Conservation (phyloP, 345 rosid genomes). For the Cardamine occulta region DNA sequence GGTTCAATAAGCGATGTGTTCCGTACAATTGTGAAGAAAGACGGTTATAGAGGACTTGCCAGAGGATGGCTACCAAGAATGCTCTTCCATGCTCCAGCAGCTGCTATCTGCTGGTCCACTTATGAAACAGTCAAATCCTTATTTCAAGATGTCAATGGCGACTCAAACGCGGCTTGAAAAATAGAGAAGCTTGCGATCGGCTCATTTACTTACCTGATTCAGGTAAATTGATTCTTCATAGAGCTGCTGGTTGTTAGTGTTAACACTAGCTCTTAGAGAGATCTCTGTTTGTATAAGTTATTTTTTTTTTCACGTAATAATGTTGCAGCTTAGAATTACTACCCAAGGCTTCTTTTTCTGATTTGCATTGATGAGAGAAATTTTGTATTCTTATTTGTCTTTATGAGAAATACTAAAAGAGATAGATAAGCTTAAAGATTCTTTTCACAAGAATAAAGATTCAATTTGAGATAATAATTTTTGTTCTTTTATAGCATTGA, state of each 20-base stretch:
- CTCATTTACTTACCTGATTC: constrained; percentile 27
- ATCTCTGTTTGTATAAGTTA: constrained; percentile 28
- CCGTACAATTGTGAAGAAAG: constrained; percentile 66
- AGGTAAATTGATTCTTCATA: constrained; percentile 36
- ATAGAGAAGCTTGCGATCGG: background rate
- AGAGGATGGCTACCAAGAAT: constrained; percentile 98
- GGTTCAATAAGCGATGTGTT: constrained; percentile 76
- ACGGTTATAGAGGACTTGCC: constrained; percentile 81
- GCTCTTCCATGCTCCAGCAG: constrained; percentile 99
- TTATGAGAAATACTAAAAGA: constrained; percentile 19
- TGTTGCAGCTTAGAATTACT: constrained; percentile 34
- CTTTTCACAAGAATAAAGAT: background rate
- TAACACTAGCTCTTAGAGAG: constrained; percentile 7
- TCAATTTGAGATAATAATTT: background rate
- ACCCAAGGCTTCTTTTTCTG: constrained; percentile 2
- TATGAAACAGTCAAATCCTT: constrained; percentile 81
- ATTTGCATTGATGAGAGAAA: constrained; percentile 20
- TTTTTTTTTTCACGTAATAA: constrained; percentile 28
- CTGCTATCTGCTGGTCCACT: constrained; percentile 97
- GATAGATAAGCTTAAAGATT: constrained; percentile 21
- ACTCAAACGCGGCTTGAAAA: constrained; percentile 49
- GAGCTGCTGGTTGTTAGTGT: constrained; percentile 35
- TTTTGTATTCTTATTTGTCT: constrained; percentile 34
- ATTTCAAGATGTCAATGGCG: constrained; percentile 62
- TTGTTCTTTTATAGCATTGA: background rate